A percentile compares a stretch with the other conserved stretches of the same genome.
Conservation (phyloP, 148 eudicot species). For the Salicornia ramosissima region DNA sequence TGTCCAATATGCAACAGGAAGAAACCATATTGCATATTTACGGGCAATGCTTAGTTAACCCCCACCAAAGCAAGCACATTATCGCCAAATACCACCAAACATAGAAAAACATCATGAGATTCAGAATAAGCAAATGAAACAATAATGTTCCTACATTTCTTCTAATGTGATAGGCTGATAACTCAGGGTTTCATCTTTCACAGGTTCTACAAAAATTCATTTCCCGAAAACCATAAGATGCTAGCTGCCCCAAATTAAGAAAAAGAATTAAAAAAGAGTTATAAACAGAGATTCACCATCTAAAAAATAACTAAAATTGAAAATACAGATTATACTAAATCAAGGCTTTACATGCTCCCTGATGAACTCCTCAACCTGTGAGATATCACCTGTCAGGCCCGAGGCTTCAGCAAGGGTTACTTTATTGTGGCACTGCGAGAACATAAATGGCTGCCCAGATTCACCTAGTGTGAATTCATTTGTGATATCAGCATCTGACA, state of each 20-base stretch:
- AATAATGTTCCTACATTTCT: not conserved
- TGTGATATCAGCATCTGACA: conserved; percentile 72
- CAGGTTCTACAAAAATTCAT: conserved; percentile 6
- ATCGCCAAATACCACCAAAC: not conserved
- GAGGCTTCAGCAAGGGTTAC: conserved; percentile 76
- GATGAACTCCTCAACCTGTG: conserved; percentile 72
- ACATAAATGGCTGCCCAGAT: conserved; percentile 65
- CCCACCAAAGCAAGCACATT: not conserved
- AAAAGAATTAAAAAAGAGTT: not conserved
- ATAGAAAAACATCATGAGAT: not conserved
- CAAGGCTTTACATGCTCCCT: conserved; percentile 50
- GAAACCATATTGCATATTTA: too few species aligned
- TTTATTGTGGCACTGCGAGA: conserved; percentile 74
- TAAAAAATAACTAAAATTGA: not conserved
- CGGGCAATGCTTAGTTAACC: too few species aligned
- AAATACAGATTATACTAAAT: conserved; percentile 6
- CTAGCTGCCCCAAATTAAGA: not conserved
- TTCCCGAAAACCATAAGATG: not conserved
- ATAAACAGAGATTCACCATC: not conserved
- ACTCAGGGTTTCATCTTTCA: conserved; percentile 8
- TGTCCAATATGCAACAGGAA: too few species aligned
- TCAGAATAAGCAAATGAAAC: too few species aligned
- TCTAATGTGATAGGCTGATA: not conserved
- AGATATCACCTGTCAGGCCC: conserved; percentile 59
- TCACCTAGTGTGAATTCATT: conserved; percentile 67